A percentile compares a stretch with the other conserved stretches of the same genome.
Conservation (phyloP, 2,329 filamentous ascomycete genomes). For the Microsporum ferrugineum region DNA sequence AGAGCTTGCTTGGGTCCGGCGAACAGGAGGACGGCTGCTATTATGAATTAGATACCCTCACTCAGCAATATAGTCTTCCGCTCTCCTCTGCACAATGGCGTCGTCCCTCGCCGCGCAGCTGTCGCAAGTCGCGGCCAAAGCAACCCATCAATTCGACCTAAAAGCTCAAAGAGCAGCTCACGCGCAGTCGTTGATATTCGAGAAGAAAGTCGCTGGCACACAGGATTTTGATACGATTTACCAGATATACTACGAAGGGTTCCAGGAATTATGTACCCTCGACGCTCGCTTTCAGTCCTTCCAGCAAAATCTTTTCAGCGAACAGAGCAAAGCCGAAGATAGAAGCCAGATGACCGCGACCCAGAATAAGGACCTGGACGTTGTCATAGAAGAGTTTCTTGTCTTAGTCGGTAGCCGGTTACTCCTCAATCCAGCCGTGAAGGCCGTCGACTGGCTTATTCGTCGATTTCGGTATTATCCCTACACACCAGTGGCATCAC, state of each 20-base stretch:
- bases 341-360: constrained; percentile 67
- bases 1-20: not conserved
- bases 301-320: constrained; percentile 71
- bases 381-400: constrained; percentile 69
- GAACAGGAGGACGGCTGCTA: not conserved
- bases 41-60: constrained; percentile 6
- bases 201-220: constrained; percentile 66
- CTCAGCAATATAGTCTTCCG: not conserved
- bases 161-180: constrained; percentile 88
- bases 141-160: constrained; percentile 79
- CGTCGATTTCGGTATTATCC: constrained; percentile 63
- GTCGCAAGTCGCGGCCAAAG: constrained; percentile 79
- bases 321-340: constrained; percentile 83
- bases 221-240: constrained; percentile 89
- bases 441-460: constrained; percentile 89
- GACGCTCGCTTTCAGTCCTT: constrained; percentile 70
- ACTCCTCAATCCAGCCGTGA: constrained; percentile 74
- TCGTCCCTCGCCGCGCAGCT: constrained; percentile 87
- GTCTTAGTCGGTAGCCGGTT: constrained; percentile 65
- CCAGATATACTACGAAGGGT: constrained; percentile 76
- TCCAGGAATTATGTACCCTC: constrained; percentile 78
- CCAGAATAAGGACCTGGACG: constrained; percentile 74
- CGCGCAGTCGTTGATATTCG: constrained; percentile 90
- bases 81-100: constrained; percentile 47
- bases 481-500: constrained; percentile 17